These are phyloP conservation scores for Calendula officinalis DNA, from an alignment of 129 eudicot genomes.

Conservation along the genomic window DNA sequence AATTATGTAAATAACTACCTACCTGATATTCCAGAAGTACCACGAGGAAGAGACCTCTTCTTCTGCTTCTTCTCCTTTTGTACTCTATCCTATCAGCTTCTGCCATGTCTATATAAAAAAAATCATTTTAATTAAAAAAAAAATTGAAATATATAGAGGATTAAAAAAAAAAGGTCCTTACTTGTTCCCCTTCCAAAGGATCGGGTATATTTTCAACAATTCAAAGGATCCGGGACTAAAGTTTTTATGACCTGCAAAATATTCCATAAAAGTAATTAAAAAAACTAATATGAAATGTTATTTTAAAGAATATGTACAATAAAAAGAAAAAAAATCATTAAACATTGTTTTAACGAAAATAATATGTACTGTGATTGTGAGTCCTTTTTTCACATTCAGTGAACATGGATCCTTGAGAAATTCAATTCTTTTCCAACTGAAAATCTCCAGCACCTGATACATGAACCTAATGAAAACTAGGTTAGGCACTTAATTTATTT, in stretches of 20 bases:
- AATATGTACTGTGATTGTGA: constrained; percentile 24
- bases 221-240: constrained; percentile 69
- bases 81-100: constrained; percentile 81
- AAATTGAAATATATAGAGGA: neutral
- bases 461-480: constrained; percentile 66
- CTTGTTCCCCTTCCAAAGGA: constrained; percentile 98
- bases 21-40: constrained; percentile 98
- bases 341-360: neutral
- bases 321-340: constrained; percentile 1
- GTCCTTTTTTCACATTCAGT: constrained; percentile 67
- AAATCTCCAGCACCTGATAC: constrained; percentile 96
- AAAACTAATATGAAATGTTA: neutral
- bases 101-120: constrained; percentile 74
- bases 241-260: constrained; percentile 52
- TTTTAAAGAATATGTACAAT: neutral
- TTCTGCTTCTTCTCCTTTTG: constrained; percentile 62
- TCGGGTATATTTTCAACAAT: constrained; percentile 83
- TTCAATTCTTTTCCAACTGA: constrained; percentile 78
- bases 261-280: neutral
- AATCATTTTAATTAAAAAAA: no score
- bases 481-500: constrained; percentile 32
- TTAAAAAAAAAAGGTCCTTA: constrained; percentile 16
- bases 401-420: constrained; percentile 80
- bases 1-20: neutral
- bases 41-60: constrained; percentile 70